Conservation (phyloP, 2,329 filamentous ascomycete species). For the Hymenoscyphus repandus region DNA sequence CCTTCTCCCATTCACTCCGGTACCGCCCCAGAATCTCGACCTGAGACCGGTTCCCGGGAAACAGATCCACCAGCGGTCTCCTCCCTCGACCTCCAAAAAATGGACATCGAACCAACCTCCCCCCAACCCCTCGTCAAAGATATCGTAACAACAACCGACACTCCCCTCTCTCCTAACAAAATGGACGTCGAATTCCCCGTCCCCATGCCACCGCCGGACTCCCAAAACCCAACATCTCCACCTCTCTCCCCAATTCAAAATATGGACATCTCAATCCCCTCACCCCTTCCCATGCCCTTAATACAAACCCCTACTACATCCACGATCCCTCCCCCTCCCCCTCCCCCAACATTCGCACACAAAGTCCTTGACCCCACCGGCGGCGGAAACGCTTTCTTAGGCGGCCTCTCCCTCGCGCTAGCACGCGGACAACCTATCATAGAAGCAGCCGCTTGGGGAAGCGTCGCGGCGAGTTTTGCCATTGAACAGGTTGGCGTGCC, state of each 20-base stretch:
- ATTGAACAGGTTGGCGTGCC: conserved; percentile 94
- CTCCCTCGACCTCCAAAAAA: neutral
- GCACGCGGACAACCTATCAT: conserved; percentile 55
- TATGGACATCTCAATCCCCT: no score
- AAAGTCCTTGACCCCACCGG: conserved; percentile 88
- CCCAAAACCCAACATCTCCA: no score
- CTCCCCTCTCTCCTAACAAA: no score
- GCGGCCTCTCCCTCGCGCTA: conserved; percentile 52
- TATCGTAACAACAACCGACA: no score
- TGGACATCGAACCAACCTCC: neutral
- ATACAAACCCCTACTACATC: neutral
- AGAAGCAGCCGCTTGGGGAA: conserved; percentile 72
- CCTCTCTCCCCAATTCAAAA: no score
- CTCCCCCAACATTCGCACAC: conserved; percentile 6
- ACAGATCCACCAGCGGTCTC: no score
- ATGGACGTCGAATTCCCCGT: neutral
- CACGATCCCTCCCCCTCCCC: neutral
- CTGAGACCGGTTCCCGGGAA: no score
- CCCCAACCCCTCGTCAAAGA: no score
- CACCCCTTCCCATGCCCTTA: neutral
- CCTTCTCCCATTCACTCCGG: no score
- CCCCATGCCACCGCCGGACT: no score
- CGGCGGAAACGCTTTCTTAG: conserved; percentile 85
- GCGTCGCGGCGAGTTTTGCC: conserved; percentile 81
- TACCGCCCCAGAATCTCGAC: no score